Conservation (phyloP, 495 filamentous ascomycete genomes). For the Parathielavia appendiculata region DNA sequence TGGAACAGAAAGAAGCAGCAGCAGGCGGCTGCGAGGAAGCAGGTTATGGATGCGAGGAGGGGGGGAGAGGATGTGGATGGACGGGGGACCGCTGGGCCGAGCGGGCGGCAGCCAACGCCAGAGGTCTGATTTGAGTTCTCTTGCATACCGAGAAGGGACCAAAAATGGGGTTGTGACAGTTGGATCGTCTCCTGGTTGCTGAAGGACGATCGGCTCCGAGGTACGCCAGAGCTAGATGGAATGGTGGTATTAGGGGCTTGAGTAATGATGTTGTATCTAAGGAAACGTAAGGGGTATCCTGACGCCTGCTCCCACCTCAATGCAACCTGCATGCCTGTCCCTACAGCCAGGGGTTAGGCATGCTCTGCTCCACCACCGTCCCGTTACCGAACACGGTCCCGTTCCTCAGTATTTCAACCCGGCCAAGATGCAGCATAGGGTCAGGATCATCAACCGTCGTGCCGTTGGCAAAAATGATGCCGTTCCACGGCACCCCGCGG, state of each 20-base stretch:
- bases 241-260: background rate
- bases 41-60: slow-evolving; percentile 31
- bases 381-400: slow-evolving; percentile 17
- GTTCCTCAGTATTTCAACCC: slow-evolving; percentile 11
- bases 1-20: slow-evolving; percentile 31
- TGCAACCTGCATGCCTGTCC: background rate
- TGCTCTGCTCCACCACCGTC: slow-evolving; percentile 16
- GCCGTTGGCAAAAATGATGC: slow-evolving; percentile 23
- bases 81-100: slow-evolving; percentile 3
- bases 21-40: slow-evolving; percentile 29
- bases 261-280: background rate
- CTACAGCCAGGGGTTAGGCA: slow-evolving; percentile 19
- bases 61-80: slow-evolving; percentile 27
- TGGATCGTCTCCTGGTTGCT: too few relatives aligned
- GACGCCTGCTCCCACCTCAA: background rate
- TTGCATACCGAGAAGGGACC: too few relatives aligned
- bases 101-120: slow-evolving; percentile 6
- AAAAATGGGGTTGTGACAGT: too few relatives aligned
- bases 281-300: background rate
- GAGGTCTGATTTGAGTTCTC: background rate
- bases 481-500: slow-evolving; percentile 12
- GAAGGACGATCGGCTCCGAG: too few relatives aligned
- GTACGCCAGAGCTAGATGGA: background rate
- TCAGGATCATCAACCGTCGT: slow-evolving; percentile 15
- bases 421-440: slow-evolving; percentile 3